Percentiles rank a stretch among this genome's conserved stretches.
phyloP scores from a whole-genome alignment of 768 basidiomycete species.

The Ramaria sp. region DNA sequence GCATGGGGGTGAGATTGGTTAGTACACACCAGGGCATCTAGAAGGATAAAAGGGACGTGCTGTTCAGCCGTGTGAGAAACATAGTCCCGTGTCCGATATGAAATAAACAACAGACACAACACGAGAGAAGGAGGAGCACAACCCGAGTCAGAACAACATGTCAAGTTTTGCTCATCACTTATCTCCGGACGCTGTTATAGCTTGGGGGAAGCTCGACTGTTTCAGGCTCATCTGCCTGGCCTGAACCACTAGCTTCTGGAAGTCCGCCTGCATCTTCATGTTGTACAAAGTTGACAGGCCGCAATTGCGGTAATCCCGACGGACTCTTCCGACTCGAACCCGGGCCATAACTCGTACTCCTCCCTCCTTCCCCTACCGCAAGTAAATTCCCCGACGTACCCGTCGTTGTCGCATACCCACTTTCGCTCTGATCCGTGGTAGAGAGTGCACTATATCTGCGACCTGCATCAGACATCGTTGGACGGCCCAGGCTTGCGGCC shows the following conservation, averaged over 20 bases:
- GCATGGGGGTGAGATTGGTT: not conserved
- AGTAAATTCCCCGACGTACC: constrained; percentile 12
- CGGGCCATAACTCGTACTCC: constrained; percentile 33
- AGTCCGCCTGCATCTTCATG: constrained; percentile 68
- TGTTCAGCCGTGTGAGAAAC: too few species aligned
- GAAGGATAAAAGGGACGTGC: too few species aligned
- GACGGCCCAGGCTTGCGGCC: constrained; percentile 16
- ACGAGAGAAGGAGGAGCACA: too few species aligned
- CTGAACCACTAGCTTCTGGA: constrained; percentile 27
- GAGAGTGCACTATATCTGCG: constrained; percentile 11
- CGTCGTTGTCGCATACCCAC: constrained; percentile 12
- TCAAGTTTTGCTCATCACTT: not conserved
- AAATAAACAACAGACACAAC: too few species aligned
- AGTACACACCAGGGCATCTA: not conserved
- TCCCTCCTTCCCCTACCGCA: constrained; percentile 21
- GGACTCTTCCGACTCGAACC: constrained; percentile 18
- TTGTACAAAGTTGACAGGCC: constrained; percentile 72
- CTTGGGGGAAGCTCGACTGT: constrained; percentile 79
- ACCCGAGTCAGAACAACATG: too few species aligned
- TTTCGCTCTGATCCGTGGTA: constrained; percentile 14
- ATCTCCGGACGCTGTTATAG: constrained; percentile 49
- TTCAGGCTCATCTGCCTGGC: constrained; percentile 39
- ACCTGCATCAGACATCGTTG: constrained; percentile 3
- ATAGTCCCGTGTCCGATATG: too few species aligned
- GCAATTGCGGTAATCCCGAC: constrained; percentile 31